These are phyloP conservation scores for Yarrowia yakushimensis DNA, from an alignment of 805 yeast species.

Conservation along the genomic window DNA sequence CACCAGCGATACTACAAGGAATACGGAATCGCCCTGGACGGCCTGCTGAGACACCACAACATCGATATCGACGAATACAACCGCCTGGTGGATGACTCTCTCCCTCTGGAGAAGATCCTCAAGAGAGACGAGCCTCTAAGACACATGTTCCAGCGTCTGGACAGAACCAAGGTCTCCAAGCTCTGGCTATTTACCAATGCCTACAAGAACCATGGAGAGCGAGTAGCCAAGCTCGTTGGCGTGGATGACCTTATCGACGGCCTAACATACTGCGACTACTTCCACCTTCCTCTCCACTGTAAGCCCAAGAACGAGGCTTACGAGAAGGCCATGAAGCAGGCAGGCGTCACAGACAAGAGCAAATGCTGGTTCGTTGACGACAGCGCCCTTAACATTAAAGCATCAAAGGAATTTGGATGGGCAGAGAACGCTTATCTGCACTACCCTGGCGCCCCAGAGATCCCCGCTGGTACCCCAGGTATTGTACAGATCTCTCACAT, in stretches of 20 bases:
- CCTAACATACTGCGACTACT: slow-evolving; percentile 85
- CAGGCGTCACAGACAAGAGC: slow-evolving; percentile 50
- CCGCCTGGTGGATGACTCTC: slow-evolving; percentile 82
- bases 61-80: slow-evolving; percentile 89
- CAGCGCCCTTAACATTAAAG: slow-evolving; percentile 70
- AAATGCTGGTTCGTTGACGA: slow-evolving; percentile 83
- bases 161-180: slow-evolving; percentile 56
- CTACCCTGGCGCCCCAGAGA: slow-evolving; percentile 2
- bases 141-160: slow-evolving; percentile 37
- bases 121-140: slow-evolving; percentile 47
- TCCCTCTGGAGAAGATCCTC: slow-evolving; percentile 78
- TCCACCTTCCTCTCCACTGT: slow-evolving; percentile 60
- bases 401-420: slow-evolving; percentile 72
- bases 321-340: slow-evolving; percentile 51
- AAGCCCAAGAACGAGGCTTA: slow-evolving; percentile 81
- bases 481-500: not conserved
- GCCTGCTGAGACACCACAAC: slow-evolving; percentile 59
- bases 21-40: slow-evolving; percentile 92
- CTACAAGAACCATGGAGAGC: slow-evolving; percentile 79
- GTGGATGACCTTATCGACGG: slow-evolving; percentile 94
- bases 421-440: slow-evolving; percentile 55
- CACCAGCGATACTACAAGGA: slow-evolving; percentile 75
- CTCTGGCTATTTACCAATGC: slow-evolving; percentile 96
- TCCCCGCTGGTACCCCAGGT: not conserved
- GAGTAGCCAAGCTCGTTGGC: slow-evolving; percentile 77